Base-by-base conservation (phyloP, 2,329 filamentous ascomycete genomes). In the Talaromyces sp. region DNA sequence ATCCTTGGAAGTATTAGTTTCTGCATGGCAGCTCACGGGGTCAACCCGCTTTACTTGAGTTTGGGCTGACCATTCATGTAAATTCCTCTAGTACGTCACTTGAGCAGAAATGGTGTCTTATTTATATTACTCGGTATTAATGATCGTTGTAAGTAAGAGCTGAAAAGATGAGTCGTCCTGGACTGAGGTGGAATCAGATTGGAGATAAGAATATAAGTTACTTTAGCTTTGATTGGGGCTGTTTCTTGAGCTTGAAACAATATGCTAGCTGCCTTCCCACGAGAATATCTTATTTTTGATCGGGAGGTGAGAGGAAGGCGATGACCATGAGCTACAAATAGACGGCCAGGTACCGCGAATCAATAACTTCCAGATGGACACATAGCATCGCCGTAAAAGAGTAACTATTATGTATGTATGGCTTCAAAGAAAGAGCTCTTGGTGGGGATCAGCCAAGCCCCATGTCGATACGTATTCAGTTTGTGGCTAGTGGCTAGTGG, bases 21-120 rank as follows among this genome's bases (percentile, higher is more conserved):
- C 39, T 55, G 28, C 58, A 52, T 57, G 57, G 62, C 31, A 60
- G 42, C 58, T 60, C 62, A 63, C 62, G 62, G 31, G 62, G 42
- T 48, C 37, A 25, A 18, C 40, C 57, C 42, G 44, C 57, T 21
- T 25, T 59, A 21, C 42, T 35, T 35, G n/a, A 25, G n/a, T 6
- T 48, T 48, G 44, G 42, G 16, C 25, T 35, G 18, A 52, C 18
- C 25, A 9, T 31, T 35, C 9, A 6, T 14, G 18, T 11, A 40
- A 6, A 3, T 28, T 3, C 28, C 9, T 44, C 44, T 16, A 35
- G 25, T 35, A 35, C 40, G 40, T 35, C 31, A 44, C 21, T 35
- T 46, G 37, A 58, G 18, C 3, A 40, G 25, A 42, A 18, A 35
- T 3, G n/a, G 11, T n/a, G 28, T n/a, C n/a, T n/a, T n/a, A 11